Evolutionary conservation across 106 monocot genomes (phyloP).

Genomic region (Alisma plantagoaquatica): DNA sequence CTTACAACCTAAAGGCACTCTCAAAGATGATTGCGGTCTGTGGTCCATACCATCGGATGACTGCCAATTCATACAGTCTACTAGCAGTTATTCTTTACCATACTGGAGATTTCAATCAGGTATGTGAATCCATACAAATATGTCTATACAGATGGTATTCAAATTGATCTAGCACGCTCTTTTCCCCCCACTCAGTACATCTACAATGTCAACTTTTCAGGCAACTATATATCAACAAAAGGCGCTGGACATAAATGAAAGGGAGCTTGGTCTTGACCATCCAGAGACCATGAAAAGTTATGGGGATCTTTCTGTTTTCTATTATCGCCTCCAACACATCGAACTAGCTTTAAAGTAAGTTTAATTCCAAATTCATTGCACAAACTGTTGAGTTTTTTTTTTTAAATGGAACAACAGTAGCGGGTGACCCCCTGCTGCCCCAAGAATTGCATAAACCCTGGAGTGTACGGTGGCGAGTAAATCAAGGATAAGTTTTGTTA

Average conservation of each 20-base stretch:
- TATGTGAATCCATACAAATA: slow-evolving; percentile 8
- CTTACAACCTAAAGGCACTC: slow-evolving; percentile 44
- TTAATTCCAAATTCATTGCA: too few relatives aligned
- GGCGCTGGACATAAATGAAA: slow-evolving; percentile 91
- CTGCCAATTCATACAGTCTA: slow-evolving; percentile 87
- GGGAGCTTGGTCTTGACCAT: slow-evolving; percentile 92
- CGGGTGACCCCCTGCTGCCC: too few relatives aligned
- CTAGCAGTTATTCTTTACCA: slow-evolving; percentile 91
- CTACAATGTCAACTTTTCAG: slow-evolving; percentile 24
- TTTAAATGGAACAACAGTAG: too few relatives aligned
- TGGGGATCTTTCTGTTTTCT: slow-evolving; percentile 95
- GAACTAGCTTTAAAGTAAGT: slow-evolving; percentile 90
- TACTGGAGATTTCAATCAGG: slow-evolving; percentile 95
- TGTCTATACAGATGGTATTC: background rate
- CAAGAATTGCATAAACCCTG: too few relatives aligned
- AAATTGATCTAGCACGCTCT: background rate
- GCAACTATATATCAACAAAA: slow-evolving; percentile 96
- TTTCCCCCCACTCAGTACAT: too few relatives aligned
- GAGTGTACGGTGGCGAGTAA: too few relatives aligned
- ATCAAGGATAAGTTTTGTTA: too few relatives aligned
- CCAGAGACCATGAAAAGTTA: slow-evolving; percentile 97
- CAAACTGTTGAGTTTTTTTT: background rate
- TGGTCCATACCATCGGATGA: slow-evolving; percentile 91
- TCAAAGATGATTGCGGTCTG: slow-evolving; percentile 86
- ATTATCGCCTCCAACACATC: slow-evolving; percentile 91